Evolutionary conservation across 2,329 filamentous ascomycete species (phyloP), one percentile per base, ranked within the genome.

Genomic region (Calonectria multiphialidica): DNA sequence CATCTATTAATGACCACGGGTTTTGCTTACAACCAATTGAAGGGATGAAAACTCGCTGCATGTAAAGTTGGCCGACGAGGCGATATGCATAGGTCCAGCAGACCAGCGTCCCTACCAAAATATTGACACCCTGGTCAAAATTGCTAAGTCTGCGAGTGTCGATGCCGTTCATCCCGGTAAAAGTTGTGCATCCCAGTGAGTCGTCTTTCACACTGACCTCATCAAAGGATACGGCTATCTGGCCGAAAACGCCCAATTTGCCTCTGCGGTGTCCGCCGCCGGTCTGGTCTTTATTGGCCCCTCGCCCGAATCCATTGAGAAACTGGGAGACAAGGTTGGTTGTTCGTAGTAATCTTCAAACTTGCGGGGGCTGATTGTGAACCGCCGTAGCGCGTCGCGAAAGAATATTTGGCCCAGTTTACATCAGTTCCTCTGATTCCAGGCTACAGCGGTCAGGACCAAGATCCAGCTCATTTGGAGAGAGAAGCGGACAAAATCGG

Each of bases 251-350:
- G 85, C 88, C 9, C 85, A 88, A 7, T 93, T 93, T 75, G 90
- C 90, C 0, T 80, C 83, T 61, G 78, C 84, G 18, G 87, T 90
- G 5, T 76, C 82, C 8, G 83, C 86, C 18, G 88, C 88, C 2
- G 90, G 90, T 0, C 83, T 92, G 62, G 83, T 83, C 0, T 93
- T 90, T 79, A 86, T 89, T 3, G 91, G 91, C 0, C 91, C 91
- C 0, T 85, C 84, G 12, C 84, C 88, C 0, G 82, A 85, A 21
- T 82, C 82, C 23, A 91, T 77, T 37, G 63, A 66, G 30, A 75
- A 71, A 1, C 40, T 77, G 3, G 76, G 76, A 18, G 71, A 76
- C 59, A 77, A 77, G 63, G 57, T 73, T 16, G 66, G 50, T 23
- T 71, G 72, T 69, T 72, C 1, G 66, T 71, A 2, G 68, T 74